Base-by-base conservation (phyloP, 441 rosid species). In the Lepidium campestre region DNA sequence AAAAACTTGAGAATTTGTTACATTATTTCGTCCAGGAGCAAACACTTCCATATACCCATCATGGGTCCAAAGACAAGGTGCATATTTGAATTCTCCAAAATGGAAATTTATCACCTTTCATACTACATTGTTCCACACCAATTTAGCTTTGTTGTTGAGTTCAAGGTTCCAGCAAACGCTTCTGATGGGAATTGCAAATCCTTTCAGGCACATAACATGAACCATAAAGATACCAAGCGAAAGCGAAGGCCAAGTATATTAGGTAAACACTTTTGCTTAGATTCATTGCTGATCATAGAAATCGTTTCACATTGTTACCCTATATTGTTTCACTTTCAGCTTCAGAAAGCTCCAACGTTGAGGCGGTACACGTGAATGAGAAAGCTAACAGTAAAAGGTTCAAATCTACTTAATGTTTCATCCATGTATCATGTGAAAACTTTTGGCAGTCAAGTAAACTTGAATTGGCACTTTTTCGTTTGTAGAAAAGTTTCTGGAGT, bases 251-350 rank as follows among this genome's bases (percentile, higher is more conserved):
- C 81, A 29, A 78, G 49, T 66, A 65, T 27, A 36, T 73, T 47
- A 71, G 8, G 88, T 86, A 78, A 75, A 14, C 37, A 52, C 49
- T 66, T 56, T 50, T 48, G 18, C 65, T 15, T 48, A 60, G 48
- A 47, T 47, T 54, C 55, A 36, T 55, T 48, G 48, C 73, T 7
- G 41, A 56, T 49, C 23, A 47, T 59, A n/a, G 31, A 17, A 46
- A 49, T 3, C 3, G 3, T 34, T 55, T 40, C 32, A 48, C 20
- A 6, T 41, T 18, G 42, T 45, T 58, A 73, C 49, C 17, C 23
- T 35, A 47, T 40, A 4, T 44, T 47, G 75, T 68, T 35, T 57
- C 65, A 58, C 54, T 58, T 73, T 56, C 81, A 82, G 81, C 78
- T 68, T 67, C 70, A 41, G 73, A 42, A 25, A 47, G 67, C 64